Evolutionary conservation across 192 early-diverging fungal species (phyloP), one percentile per base, ranked within the genome.

Genomic region (Rhizophagus sp.): DNA sequence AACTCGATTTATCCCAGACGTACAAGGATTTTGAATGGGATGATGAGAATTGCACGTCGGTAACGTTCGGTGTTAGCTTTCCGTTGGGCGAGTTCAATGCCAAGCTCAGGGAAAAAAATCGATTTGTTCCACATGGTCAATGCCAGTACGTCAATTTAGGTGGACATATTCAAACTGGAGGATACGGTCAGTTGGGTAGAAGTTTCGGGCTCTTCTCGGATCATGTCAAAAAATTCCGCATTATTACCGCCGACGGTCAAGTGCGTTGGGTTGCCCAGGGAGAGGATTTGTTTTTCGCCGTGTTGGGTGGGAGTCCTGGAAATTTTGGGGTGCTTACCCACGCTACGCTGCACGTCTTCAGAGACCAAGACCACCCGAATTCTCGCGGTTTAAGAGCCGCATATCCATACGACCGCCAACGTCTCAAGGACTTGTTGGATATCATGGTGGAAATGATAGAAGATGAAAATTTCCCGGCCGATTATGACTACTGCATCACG

Each of bases 251-350:
- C n/a, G 69, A 84, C 34, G 68, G 74, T 67, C 12, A 77, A 62
- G 4, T 17, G n/a, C 44, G 34, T 50, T 67, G 62, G 80, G 36
- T 84, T 57, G 22, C 33, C 24, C 80, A 73, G 4, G 75, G 82
- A 62, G 63, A 82, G 61, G 80, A 81, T 30, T 73, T 84, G 25
- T 77, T 84, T 62, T 82, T 57, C 61, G 83, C 80, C 0, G 52
- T 84, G 24, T 33, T 83, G 52, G 83, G 83, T 62, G 83, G 83
- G 68, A 81, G 80, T 70, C 83, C 83, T 39, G 83, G 83, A 75
- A 83, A 83, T 70, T 83, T 83, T 83, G 83, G 83, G n/a, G 83
- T 81, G 68, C 2, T 83, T 33, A 84, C 83, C 4, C 41, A 84
- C 50, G 78, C 80, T n/a, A 82, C 80, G 1, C 34, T 82, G 25